Conservation (phyloP, 2,329 filamentous ascomycete genomes). For the Septoria petroselini region DNA sequence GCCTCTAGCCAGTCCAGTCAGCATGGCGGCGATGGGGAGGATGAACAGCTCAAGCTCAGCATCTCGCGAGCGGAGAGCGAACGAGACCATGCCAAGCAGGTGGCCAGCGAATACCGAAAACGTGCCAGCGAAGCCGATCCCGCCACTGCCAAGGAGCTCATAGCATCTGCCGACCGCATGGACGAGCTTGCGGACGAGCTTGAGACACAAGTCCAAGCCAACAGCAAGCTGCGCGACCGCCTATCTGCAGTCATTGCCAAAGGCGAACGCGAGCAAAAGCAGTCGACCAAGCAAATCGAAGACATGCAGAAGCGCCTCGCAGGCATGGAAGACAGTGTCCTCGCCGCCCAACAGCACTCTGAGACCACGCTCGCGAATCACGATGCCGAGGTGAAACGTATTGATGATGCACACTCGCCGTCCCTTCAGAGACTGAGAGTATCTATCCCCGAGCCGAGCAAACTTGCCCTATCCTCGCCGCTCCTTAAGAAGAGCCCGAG, state of each 20-base stretch:
- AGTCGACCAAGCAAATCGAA: slow-evolving; percentile 78
- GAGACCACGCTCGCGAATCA: slow-evolving; percentile 80
- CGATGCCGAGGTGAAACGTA: slow-evolving; percentile 74
- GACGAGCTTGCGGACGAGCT: slow-evolving; percentile 78
- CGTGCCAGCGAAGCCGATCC: slow-evolving; percentile 57
- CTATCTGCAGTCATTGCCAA: slow-evolving; percentile 76
- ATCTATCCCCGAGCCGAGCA: slow-evolving; percentile 51
- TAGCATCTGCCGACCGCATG: slow-evolving; percentile 70
- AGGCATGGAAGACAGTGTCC: slow-evolving; percentile 76
- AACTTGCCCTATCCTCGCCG: slow-evolving; percentile 52
- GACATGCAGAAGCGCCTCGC: slow-evolving; percentile 78
- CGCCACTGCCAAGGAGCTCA: slow-evolving; percentile 57
- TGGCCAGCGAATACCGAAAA: slow-evolving; percentile 59
- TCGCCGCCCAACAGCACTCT: slow-evolving; percentile 77
- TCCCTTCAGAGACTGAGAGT: slow-evolving; percentile 69
- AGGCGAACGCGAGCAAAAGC: slow-evolving; percentile 77
- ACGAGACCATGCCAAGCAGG: slow-evolving; percentile 66
- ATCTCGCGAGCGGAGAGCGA: slow-evolving; percentile 68
- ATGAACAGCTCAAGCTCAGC: slow-evolving; percentile 57
- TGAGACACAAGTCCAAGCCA: slow-evolving; percentile 73
- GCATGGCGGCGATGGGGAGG: slow-evolving; percentile 28
- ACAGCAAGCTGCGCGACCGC: slow-evolving; percentile 70
- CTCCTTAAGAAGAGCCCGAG: slow-evolving; percentile 51
- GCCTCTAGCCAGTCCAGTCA: slow-evolving; percentile 58
- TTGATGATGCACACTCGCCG: slow-evolving; percentile 73